phyloP scores from a whole-genome alignment of 495 filamentous ascomycete species.

The Delitschia confertaspora region DNA sequence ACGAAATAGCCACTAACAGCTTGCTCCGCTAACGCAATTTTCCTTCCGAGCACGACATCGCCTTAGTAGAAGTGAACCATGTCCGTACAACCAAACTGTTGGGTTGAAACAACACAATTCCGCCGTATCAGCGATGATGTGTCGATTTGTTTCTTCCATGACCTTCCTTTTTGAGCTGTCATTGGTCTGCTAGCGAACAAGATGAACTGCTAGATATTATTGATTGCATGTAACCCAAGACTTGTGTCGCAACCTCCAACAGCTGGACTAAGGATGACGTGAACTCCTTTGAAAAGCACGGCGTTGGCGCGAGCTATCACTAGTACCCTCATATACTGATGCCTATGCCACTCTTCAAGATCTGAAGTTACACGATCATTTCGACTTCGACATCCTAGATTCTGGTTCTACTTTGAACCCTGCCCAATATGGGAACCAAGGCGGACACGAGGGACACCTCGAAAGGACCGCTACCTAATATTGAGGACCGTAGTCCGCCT shows the following conservation, averaged over 20 bases:
- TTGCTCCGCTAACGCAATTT: too few relatives aligned
- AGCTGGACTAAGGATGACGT: constrained; percentile 12
- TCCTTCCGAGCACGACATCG: too few relatives aligned
- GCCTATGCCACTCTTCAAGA: too few relatives aligned
- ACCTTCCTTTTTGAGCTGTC: constrained; percentile 8
- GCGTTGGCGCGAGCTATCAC: neutral
- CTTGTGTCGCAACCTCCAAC: too few relatives aligned
- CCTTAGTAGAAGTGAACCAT: too few relatives aligned
- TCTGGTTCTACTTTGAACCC: neutral
- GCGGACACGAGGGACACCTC: neutral
- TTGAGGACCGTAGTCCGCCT: neutral
- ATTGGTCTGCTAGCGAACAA: neutral
- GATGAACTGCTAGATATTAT: neutral
- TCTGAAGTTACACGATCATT: too few relatives aligned
- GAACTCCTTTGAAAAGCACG: neutral
- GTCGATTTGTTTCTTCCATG: too few relatives aligned
- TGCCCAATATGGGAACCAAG: constrained; percentile 1
- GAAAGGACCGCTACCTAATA: neutral
- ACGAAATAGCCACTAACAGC: too few relatives aligned
- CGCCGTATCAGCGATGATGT: too few relatives aligned
- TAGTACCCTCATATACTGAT: neutral
- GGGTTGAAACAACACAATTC: too few relatives aligned
- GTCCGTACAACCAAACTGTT: too few relatives aligned
- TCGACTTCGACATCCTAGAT: too few relatives aligned
- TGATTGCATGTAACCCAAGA: constrained; percentile 20